Evolutionary conservation across 257 asterid genomes (phyloP).

Genomic region (Scutellaria barbata): DNA sequence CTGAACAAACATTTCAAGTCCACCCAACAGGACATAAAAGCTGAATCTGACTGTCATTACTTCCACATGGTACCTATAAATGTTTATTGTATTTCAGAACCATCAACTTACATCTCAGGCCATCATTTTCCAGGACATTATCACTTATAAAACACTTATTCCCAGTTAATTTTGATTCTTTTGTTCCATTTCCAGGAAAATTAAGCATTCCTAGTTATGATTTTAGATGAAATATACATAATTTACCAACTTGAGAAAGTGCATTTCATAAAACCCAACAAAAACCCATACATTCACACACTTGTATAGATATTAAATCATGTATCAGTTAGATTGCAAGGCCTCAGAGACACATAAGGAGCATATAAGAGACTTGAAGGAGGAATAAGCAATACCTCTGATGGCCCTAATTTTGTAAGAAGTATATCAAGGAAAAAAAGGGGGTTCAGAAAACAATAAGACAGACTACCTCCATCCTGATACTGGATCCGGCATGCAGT

Average conservation of each 20-base stretch:
- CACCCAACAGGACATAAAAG: neutral
- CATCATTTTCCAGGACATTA: neutral
- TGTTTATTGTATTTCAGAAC: slow-evolving; percentile 12
- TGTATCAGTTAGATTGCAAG: slow-evolving; percentile 4
- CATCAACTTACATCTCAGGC: neutral
- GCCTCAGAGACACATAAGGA: slow-evolving; percentile 16
- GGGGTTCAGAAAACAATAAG: slow-evolving; percentile 11
- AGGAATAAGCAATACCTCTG: neutral
- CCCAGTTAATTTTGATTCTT: neutral
- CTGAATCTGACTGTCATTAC: slow-evolving; percentile 21
- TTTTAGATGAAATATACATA: neutral
- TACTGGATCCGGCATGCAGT: slow-evolving; percentile 74
- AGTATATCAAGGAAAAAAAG: slow-evolving; percentile 10
- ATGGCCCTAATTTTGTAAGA: neutral
- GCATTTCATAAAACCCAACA: neutral
- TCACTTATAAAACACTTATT: neutral
- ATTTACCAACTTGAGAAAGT: slow-evolving; percentile 27
- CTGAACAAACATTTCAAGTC: neutral
- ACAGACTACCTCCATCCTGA: slow-evolving; percentile 75
- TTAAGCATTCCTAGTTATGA: neutral
- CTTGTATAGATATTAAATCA: neutral
- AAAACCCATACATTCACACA: neutral
- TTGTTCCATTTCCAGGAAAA: neutral
- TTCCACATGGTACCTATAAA: neutral
- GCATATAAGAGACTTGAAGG: slow-evolving; percentile 10